Evolutionary conservation across 1,284 basidiomycete species (phyloP).

Genomic region (Cryptococcus sp.): DNA sequence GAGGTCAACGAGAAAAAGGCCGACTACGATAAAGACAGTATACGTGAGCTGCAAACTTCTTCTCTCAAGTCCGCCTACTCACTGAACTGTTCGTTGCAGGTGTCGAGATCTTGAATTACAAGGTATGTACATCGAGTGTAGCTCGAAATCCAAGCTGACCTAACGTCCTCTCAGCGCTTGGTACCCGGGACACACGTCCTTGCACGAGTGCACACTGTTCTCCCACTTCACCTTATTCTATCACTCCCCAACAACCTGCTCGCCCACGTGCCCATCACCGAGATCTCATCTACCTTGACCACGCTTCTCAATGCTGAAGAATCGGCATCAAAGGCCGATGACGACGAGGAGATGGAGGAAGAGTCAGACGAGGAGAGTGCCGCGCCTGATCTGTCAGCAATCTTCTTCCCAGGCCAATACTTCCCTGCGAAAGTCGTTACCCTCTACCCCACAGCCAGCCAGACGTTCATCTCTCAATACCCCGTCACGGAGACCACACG

Average conservation of each 20-base stretch:
- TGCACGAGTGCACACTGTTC: conserved; percentile 80
- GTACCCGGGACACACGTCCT: conserved; percentile 82
- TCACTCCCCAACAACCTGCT: conserved; percentile 94
- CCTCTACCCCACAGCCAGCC: conserved; percentile 46
- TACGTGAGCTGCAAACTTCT: conserved; percentile 27
- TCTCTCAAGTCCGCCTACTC: conserved; percentile 29
- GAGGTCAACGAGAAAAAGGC: conserved; percentile 57
- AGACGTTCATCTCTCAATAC: conserved; percentile 51
- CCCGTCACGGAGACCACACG: conserved; percentile 50
- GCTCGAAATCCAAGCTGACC: neutral
- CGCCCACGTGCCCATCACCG: conserved; percentile 92
- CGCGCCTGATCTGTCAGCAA: conserved; percentile 68
- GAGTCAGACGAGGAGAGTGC: conserved; percentile 55
- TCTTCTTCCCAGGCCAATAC: conserved; percentile 86
- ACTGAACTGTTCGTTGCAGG: conserved; percentile 44
- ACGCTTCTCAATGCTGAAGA: conserved; percentile 57
- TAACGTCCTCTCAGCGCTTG: conserved; percentile 63
- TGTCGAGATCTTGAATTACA: conserved; percentile 93
- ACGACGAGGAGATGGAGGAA: conserved; percentile 58
- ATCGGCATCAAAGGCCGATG: conserved; percentile 62
- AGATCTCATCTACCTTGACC: conserved; percentile 85
- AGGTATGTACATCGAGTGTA: conserved; percentile 58
- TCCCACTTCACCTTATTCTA: conserved; percentile 86
- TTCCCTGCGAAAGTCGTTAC: conserved; percentile 71
- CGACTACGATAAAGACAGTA: conserved; percentile 49